A percentile compares a stretch with the other conserved stretches of the same genome.
phyloP scores from a whole-genome alignment of 495 filamentous ascomycete genomes.

The Annulohypoxylon stygium region DNA sequence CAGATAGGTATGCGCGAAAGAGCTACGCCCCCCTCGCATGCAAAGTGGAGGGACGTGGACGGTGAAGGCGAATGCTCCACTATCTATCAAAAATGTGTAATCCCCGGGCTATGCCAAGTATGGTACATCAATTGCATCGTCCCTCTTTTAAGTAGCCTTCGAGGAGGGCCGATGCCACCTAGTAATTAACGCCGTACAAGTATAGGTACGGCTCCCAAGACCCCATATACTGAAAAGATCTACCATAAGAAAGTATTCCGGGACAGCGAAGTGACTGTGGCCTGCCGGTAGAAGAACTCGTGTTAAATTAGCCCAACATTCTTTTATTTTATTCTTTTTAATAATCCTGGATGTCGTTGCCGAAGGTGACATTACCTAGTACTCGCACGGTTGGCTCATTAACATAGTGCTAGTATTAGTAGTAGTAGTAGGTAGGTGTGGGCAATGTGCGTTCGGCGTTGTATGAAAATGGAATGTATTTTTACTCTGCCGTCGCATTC shows the following conservation, averaged over 20 bases:
- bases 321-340: constrained; percentile 24
- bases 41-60: constrained; percentile 48
- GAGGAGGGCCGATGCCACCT: constrained; percentile 49
- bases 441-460: constrained; percentile 37
- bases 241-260: constrained; percentile 27
- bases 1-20: constrained; percentile 51
- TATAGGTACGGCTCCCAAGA: constrained; percentile 44
- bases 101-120: constrained; percentile 45
- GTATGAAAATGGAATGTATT: constrained; percentile 18
- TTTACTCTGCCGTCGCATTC: constrained; percentile 28
- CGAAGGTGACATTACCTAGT: constrained; percentile 32
- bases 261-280: constrained; percentile 32
- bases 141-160: constrained; percentile 48
- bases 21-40: constrained; percentile 48
- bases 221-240: constrained; percentile 47
- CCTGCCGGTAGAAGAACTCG: constrained; percentile 36
- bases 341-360: constrained; percentile 33
- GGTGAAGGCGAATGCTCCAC: constrained; percentile 46
- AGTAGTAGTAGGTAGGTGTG: constrained; percentile 16
- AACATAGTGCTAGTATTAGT: constrained; percentile 8
- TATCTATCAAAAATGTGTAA: constrained; percentile 48
- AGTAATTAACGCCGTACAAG: constrained; percentile 45
- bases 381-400: constrained; percentile 34
- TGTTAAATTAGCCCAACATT: constrained; percentile 45
- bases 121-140: constrained; percentile 50